A percentile compares a stretch with the other conserved stretches of the same genome.
These are phyloP conservation scores for Psilocybe cubensis DNA, from an alignment of 768 basidiomycete species.

Conservation along the genomic window DNA sequence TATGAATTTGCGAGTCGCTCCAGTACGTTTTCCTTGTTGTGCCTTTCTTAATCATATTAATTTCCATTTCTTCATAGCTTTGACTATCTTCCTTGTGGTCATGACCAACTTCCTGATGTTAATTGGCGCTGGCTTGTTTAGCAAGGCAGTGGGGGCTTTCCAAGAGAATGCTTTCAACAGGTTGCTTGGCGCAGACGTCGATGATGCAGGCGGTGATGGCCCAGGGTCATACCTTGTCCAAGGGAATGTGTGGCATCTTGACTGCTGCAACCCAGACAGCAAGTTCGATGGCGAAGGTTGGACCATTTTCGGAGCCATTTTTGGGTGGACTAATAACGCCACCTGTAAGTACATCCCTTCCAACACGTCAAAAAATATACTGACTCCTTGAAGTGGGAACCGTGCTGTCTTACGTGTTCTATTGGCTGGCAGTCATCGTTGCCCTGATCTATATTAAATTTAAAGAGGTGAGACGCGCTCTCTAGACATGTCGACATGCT, in stretches of 20 bases:
- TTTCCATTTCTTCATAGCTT: slow-evolving; percentile 42
- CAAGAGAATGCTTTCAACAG: slow-evolving; percentile 67
- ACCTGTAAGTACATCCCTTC: slow-evolving; percentile 46
- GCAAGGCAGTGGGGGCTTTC: slow-evolving; percentile 75
- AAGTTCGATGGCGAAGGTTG: slow-evolving; percentile 59
- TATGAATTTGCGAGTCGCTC: slow-evolving; percentile 80
- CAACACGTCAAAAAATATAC: background rate
- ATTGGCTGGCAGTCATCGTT: slow-evolving; percentile 85
- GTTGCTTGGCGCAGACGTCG: slow-evolving; percentile 74
- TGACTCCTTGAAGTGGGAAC: slow-evolving; percentile 57
- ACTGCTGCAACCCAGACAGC: slow-evolving; percentile 76
- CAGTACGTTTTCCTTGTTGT: slow-evolving; percentile 42
- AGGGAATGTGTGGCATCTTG: slow-evolving; percentile 87
- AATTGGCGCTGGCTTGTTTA: slow-evolving; percentile 94
- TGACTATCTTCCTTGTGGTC: slow-evolving; percentile 85
- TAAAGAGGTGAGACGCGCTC: slow-evolving; percentile 43
- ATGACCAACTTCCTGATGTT: slow-evolving; percentile 94
- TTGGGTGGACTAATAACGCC: slow-evolving; percentile 89
- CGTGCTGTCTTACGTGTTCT: slow-evolving; percentile 87
- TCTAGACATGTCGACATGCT: background rate
- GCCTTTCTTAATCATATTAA: background rate
- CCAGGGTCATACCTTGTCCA: slow-evolving; percentile 84
- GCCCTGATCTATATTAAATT: slow-evolving; percentile 71
- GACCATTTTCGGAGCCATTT: slow-evolving; percentile 82
- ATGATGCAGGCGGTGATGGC: slow-evolving; percentile 70